Evolutionary conservation across 441 rosid species (phyloP).

Genomic region (Brassica hybrid): DNA sequence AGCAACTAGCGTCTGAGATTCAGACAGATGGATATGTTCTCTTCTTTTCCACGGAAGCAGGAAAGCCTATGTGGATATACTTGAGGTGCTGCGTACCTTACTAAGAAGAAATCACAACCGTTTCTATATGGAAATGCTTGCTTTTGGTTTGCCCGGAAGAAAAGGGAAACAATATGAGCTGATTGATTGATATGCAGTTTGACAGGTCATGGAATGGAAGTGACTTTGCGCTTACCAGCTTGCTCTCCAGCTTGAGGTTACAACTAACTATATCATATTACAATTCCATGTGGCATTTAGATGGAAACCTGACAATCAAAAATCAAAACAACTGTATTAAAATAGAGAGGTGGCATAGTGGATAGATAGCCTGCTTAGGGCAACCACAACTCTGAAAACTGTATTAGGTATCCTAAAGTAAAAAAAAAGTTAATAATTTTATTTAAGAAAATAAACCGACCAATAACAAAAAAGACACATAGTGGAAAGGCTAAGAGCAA

Average conservation of each 20-base stretch:
- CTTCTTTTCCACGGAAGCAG: neutral
- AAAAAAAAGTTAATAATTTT: too few species aligned
- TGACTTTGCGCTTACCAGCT: neutral
- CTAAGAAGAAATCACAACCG: neutral
- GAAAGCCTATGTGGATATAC: neutral
- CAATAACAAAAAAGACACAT: too few species aligned
- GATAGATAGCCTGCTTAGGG: too few species aligned
- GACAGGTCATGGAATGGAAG: neutral
- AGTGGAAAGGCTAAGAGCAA: too few species aligned
- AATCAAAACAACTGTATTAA: too few species aligned
- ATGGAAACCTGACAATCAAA: too few species aligned
- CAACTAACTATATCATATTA: neutral
- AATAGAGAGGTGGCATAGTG: too few species aligned
- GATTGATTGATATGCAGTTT: constrained; percentile 4
- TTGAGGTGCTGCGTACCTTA: neutral
- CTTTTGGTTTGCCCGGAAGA: constrained; percentile 12
- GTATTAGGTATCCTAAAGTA: too few species aligned
- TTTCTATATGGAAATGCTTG: neutral
- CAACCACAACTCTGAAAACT: too few species aligned
- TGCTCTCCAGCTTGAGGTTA: neutral
- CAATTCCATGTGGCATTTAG: too few species aligned
- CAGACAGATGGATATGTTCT: neutral
- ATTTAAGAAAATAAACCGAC: too few species aligned
- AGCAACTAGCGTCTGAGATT: neutral
- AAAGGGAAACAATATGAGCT: neutral